A percentile compares a stretch with the other conserved stretches of the same genome.
These are phyloP conservation scores for Canavalia gladiata DNA, from an alignment of 306 rosid genomes.

Conservation along the genomic window DNA sequence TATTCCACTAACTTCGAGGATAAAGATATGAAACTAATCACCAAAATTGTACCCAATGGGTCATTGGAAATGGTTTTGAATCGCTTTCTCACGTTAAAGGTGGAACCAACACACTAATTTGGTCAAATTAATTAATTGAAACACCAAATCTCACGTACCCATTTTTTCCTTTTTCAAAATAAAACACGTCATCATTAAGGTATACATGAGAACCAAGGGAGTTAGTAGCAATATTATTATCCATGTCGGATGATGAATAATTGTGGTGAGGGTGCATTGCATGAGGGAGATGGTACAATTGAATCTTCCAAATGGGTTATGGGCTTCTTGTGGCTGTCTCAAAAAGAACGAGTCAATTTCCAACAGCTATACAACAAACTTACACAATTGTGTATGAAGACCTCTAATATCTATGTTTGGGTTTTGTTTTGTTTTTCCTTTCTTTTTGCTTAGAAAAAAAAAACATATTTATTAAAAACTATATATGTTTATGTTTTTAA, in stretches of 20 bases:
- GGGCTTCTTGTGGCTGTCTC: too few relatives aligned
- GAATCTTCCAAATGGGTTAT: too few relatives aligned
- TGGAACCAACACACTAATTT: slow-evolving; percentile 27
- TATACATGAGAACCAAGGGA: slow-evolving; percentile 5
- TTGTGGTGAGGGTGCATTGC: slow-evolving; percentile 23
- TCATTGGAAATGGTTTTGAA: slow-evolving; percentile 21
- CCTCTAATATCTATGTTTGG: too few relatives aligned
- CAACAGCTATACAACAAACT: too few relatives aligned
- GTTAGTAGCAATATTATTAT: slow-evolving; percentile 28
- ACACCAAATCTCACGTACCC: not conserved
- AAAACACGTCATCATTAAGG: not conserved
- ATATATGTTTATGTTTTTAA: too few relatives aligned
- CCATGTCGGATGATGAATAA: not conserved
- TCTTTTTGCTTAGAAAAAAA: too few relatives aligned
- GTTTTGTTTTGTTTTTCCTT: too few relatives aligned
- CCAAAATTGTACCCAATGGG: slow-evolving; percentile 24
- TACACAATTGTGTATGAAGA: too few relatives aligned
- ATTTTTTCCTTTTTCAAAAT: not conserved
- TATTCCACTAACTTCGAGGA: slow-evolving; percentile 9
- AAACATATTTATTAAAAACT: too few relatives aligned
- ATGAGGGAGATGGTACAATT: not conserved
- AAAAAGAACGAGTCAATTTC: too few relatives aligned
- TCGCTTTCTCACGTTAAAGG: slow-evolving; percentile 39
- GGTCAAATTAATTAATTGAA: slow-evolving; percentile 8
- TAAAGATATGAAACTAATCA: slow-evolving; percentile 31